Percentiles rank a stretch among this genome's conserved stretches.
These are phyloP conservation scores for Fusarium longipes DNA, from an alignment of 2,329 filamentous ascomycete species.

Conservation along the genomic window DNA sequence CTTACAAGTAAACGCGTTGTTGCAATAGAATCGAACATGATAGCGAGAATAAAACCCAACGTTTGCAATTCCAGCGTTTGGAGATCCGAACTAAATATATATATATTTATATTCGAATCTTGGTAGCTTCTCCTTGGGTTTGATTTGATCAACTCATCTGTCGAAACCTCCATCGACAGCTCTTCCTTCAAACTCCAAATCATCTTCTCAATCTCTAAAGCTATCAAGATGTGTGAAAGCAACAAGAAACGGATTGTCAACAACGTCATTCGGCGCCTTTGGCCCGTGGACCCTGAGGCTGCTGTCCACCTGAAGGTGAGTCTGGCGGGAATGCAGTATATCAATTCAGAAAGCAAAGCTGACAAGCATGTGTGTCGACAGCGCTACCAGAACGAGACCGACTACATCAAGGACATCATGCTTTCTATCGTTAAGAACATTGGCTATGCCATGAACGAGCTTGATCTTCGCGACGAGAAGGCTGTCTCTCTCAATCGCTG, in stretches of 20 bases:
- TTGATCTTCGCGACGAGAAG: constrained; percentile 3
- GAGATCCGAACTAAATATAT: neutral
- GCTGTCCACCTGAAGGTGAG: constrained; percentile 17
- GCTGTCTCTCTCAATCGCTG: constrained; percentile 21
- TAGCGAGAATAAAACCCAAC: neutral
- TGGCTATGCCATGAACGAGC: constrained; percentile 19
- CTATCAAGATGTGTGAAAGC: constrained; percentile 3
- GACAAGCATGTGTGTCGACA: neutral
- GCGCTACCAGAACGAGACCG: constrained; percentile 31
- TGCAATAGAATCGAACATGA: neutral
- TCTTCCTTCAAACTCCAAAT: neutral
- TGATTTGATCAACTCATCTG: constrained; percentile 10
- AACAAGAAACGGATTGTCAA: neutral
- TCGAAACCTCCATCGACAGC: constrained; percentile 1
- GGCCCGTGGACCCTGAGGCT: neutral
- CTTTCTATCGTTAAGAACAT: constrained; percentile 33
- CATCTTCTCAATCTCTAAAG: neutral
- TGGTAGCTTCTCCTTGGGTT: neutral
- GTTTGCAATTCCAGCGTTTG: neutral
- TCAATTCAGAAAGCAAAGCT: neutral
- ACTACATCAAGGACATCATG: constrained; percentile 30
- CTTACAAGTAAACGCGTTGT: neutral
- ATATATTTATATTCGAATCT: neutral
- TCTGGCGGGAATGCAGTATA: neutral
- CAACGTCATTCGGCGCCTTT: constrained; percentile 17